Conservation (phyloP, 2,329 filamentous ascomycete genomes). For the Rhynchosporium agropyri region DNA sequence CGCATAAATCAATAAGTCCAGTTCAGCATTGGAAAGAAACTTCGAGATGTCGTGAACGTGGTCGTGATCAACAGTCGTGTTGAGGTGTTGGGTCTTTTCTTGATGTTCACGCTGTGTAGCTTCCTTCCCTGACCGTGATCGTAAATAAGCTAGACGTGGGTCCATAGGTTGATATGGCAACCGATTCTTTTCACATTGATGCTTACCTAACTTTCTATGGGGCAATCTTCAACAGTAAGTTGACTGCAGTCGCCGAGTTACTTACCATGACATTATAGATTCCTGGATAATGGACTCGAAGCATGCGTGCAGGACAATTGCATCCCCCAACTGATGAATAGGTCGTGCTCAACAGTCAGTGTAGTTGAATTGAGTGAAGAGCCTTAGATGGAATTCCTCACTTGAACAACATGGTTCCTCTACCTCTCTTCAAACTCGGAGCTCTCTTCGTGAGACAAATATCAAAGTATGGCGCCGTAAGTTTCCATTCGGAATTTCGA, state of each 20-base stretch:
- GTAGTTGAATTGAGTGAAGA: neutral
- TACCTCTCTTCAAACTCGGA: slow-evolving; percentile 69
- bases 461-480: slow-evolving; percentile 70
- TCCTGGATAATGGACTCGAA: slow-evolving; percentile 14
- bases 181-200: neutral
- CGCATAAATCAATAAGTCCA: neutral
- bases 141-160: slow-evolving; percentile 19
- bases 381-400: slow-evolving; percentile 2
- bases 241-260: slow-evolving; percentile 4
- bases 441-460: slow-evolving; percentile 65
- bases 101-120: neutral
- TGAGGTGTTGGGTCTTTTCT: slow-evolving; percentile 3
- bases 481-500: slow-evolving; percentile 36
- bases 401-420: slow-evolving; percentile 57
- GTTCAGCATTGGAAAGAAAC: slow-evolving; percentile 9
- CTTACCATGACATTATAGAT: slow-evolving; percentile 4
- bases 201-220: slow-evolving; percentile 13
- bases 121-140: slow-evolving; percentile 14
- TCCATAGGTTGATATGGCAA: slow-evolving; percentile 15
- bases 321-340: slow-evolving; percentile 6
- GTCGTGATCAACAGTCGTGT: slow-evolving; percentile 2
- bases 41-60: neutral
- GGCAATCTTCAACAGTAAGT: neutral
- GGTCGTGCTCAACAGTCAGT: neutral
- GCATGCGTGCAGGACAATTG: slow-evolving; percentile 15